These are phyloP conservation scores for Arachnomyces sp. DNA, from an alignment of 2,329 filamentous ascomycete genomes.

Conservation along the genomic window DNA sequence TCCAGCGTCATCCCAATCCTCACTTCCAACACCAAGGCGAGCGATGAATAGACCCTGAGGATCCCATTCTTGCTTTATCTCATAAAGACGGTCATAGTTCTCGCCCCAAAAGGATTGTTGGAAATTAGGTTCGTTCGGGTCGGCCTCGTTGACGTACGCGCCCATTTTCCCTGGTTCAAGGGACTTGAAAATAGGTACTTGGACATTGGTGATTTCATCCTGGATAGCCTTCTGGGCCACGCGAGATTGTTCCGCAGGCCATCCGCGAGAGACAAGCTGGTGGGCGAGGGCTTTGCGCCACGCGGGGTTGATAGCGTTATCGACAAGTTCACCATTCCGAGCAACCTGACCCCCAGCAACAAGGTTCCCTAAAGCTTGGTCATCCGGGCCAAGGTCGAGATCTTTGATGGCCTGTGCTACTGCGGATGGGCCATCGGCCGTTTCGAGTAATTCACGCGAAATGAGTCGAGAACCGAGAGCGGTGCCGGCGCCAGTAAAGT, in stretches of 20 bases:
- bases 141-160: constrained; percentile 33
- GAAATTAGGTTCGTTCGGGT: constrained; percentile 33
- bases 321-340: constrained; percentile 32
- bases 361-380: constrained; percentile 19
- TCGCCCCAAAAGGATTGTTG: constrained; percentile 34
- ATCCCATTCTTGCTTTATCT: constrained; percentile 26
- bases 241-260: constrained; percentile 17
- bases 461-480: constrained; percentile 26
- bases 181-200: too few species aligned
- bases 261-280: constrained; percentile 22
- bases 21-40: constrained; percentile 18
- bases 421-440: constrained; percentile 14
- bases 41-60: constrained; percentile 22
- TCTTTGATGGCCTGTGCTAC: constrained; percentile 31
- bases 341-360: constrained; percentile 32
- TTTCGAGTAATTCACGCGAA: constrained; percentile 24
- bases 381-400: constrained; percentile 13
- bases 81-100: constrained; percentile 22
- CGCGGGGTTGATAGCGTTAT: neutral
- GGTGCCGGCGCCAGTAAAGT: constrained; percentile 16
- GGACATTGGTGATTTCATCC: constrained; percentile 9
- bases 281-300: too few species aligned
- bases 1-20: constrained; percentile 21
- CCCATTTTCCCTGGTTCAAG: constrained; percentile 15
- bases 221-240: constrained; percentile 28